Base-by-base conservation (phyloP, 179 eudicot genomes). In the Corrigiola litoralis region DNA sequence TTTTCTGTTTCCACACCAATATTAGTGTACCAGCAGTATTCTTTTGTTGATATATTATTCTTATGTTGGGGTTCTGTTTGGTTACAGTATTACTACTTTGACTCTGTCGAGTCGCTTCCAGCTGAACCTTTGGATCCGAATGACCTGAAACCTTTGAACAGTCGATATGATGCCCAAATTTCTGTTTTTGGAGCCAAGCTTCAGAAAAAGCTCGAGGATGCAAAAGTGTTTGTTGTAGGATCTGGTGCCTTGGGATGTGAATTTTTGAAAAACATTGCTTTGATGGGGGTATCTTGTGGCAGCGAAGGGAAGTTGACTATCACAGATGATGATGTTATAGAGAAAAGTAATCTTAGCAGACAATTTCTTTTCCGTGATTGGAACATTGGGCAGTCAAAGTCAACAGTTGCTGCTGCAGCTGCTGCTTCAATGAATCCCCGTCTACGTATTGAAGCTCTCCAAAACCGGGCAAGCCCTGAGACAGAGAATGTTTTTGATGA, bases 241-340 rank as follows among this genome's bases (percentile, higher is more conserved):
- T 83, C 99, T 66, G 99, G 99, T 67, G 99, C 99, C 27, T 70
- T 94, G 41, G 99, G 99, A 14, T 94, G 97, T 57, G 97, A 94
- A 75, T 94, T 90, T 54, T 73, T 94, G 62, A 94, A 94, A 61
- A 90, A 94, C 65, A 69, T 94, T 47, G 97, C 99, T 63, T 71
- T 94, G 59, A 94, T 94, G 97, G 99, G 99, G 53, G 91, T 94
- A 45, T 77, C 88, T 41, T 94, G 97, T 71, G 73, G 79, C 53
- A 34, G 49, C 63, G 66, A 74, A 65, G 99, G 91, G 52, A 88
- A 86, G 67, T 34, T 94, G 50, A 94, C 99, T n/a, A 57, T 94
- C 16, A 94, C 97, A 1, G 97, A 94, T 75, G 99, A 94, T 75
- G 97, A 94, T 77, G 97, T 94, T 1, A 90, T 94, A 52, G 97